Base-by-base conservation (phyloP, 345 rosid genomes). In the Arabidopsis suecica region DNA sequence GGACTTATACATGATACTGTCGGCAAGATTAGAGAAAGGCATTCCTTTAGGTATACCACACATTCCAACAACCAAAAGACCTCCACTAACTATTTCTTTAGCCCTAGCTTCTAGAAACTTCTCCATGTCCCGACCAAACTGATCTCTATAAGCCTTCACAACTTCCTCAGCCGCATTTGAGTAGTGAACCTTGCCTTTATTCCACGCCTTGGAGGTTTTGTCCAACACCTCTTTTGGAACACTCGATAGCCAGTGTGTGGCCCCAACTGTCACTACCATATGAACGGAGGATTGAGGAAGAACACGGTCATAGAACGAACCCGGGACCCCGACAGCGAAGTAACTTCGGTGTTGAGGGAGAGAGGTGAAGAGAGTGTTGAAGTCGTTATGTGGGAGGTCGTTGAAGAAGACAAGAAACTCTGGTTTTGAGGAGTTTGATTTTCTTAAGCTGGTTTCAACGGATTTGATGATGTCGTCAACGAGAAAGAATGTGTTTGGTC, bases 361-460 rank as follows among this genome's bases (percentile, higher is more conserved):
- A 54, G 75, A 75, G n/a, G 79, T 30, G 63, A 87, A 85, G 59
- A 87, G 87, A 34, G 80, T 80, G 60, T 87, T 87, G 88, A 87
- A 87, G 76, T 87, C 91, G 61, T 84, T 87, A 12, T 65, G 20
- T 0, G 85, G 51, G 9, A 74, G 82, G 58, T 86, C 89, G 48
- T 80, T 84, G 78, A 87, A 87, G 72, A 79, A 83, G 9, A 81
- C 83, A n/a, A 77, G 84, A 62, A 87, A 87, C 59, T 89, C 86
- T 0, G 83, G 85, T 9, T 50, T 60, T 3, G 65, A 41, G 28
- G 50, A 66, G 36, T 78, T 76, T 30, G 82, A 13, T 62, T 16
- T 6, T 47, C 50, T 25, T 64, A 77, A 71, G 60, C 53, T 88
- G 13, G 38, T 30, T 78, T 78, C 57, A 1, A 85, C 55, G 14